Conservation (phyloP, 1,284 basidiomycete genomes). For the Pseudozyma tsukubaensis region DNA sequence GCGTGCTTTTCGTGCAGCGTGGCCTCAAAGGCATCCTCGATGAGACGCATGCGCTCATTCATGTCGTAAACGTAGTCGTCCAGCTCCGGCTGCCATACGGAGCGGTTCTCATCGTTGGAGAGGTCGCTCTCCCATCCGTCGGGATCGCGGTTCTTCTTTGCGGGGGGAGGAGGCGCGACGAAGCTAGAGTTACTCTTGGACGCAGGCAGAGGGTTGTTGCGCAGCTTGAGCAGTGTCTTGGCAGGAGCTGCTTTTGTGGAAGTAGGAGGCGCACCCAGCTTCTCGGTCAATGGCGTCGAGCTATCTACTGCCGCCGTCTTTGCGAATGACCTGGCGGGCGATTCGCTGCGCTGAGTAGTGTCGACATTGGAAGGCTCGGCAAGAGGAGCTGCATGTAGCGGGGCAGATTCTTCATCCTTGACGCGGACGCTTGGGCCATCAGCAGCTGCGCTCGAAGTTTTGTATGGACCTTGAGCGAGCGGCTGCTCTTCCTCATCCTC, state of each 20-base stretch:
- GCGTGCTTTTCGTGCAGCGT: constrained; percentile 40
- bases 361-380: constrained; percentile 3
- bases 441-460: neutral
- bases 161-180: constrained; percentile 47
- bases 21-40: constrained; percentile 51
- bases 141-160: constrained; percentile 46
- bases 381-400: constrained; percentile 8
- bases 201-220: constrained; percentile 53
- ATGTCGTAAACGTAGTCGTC: constrained; percentile 55
- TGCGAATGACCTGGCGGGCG: neutral
- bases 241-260: constrained; percentile 16
- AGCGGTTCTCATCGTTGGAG: constrained; percentile 59
- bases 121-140: constrained; percentile 65
- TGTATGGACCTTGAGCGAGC: constrained; percentile 1
- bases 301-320: constrained; percentile 3
- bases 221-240: constrained; percentile 48
- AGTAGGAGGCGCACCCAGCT: constrained; percentile 4
- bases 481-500: constrained; percentile 21
- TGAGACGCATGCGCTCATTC: constrained; percentile 39
- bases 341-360: neutral
- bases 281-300: constrained; percentile 7
- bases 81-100: constrained; percentile 57
- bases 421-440: constrained; percentile 19
- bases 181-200: constrained; percentile 43
- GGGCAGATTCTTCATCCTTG: constrained; percentile 24